A percentile compares a stretch with the other conserved stretches of the same genome.
These are phyloP conservation scores for Cicer yamashitae DNA, from an alignment of 306 rosid species.

Conservation along the genomic window DNA sequence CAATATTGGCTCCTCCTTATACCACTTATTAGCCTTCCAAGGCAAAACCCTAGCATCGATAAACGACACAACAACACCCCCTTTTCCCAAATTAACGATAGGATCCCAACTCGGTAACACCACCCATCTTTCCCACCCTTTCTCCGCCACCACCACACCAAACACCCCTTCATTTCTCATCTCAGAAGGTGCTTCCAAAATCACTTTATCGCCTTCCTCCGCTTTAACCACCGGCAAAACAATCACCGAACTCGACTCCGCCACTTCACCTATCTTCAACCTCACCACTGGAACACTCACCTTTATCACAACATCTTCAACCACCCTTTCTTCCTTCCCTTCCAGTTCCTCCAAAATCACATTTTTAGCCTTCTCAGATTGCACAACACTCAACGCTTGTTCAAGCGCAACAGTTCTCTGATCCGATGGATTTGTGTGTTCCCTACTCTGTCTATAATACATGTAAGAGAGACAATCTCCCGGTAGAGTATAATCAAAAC, in stretches of 20 bases:
- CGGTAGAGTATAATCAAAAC: slow-evolving; percentile 62
- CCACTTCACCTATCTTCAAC: slow-evolving; percentile 82
- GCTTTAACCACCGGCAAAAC: slow-evolving; percentile 75
- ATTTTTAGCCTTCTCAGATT: slow-evolving; percentile 57
- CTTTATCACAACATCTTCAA: not conserved
- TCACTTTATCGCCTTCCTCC: slow-evolving; percentile 54
- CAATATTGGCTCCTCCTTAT: slow-evolving; percentile 81
- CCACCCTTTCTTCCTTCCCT: slow-evolving; percentile 29
- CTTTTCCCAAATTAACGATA: slow-evolving; percentile 52
- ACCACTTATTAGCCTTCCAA: slow-evolving; percentile 81
- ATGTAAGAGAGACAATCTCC: slow-evolving; percentile 80
- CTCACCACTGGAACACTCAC: slow-evolving; percentile 81
- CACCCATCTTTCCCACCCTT: slow-evolving; percentile 91
- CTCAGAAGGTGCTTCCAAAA: slow-evolving; percentile 76
- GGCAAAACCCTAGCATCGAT: slow-evolving; percentile 79
- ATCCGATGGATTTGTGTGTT: slow-evolving; percentile 52
- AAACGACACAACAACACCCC: slow-evolving; percentile 76
- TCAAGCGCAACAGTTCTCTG: slow-evolving; percentile 57
- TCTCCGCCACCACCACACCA: slow-evolving; percentile 77
- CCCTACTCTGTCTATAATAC: slow-evolving; percentile 73
- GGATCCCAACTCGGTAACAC: slow-evolving; percentile 84
- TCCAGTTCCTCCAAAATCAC: slow-evolving; percentile 42
- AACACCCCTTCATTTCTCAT: slow-evolving; percentile 64
- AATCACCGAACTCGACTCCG: slow-evolving; percentile 69
- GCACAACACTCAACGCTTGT: slow-evolving; percentile 59